Percentiles rank a stretch among this genome's conserved stretches.
Evolutionary conservation across 1,284 basidiomycete genomes (phyloP).

Genomic region (Ustilago tritici): DNA sequence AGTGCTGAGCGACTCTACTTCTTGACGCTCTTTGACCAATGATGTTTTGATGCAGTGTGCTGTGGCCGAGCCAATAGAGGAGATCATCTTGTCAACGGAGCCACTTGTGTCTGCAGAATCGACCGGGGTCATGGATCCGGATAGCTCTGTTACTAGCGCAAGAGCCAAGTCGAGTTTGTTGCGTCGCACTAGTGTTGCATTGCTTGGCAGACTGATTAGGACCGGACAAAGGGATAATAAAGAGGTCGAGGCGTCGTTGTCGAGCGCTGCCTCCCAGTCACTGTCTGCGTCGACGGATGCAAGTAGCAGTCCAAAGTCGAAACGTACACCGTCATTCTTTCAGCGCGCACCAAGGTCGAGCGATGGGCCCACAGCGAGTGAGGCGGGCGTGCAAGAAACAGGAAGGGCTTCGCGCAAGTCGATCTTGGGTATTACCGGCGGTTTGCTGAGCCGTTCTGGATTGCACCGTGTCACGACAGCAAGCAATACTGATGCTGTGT

Average conservation of each 20-base stretch:
- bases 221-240: conserved; percentile 34
- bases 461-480: conserved; percentile 24
- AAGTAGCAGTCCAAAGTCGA: conserved; percentile 43
- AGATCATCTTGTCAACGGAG: conserved; percentile 24
- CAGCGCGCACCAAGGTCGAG: conserved; percentile 42
- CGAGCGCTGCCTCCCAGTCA: conserved; percentile 20
- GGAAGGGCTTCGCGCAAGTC: conserved; percentile 62
- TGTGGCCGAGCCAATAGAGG: conserved; percentile 29
- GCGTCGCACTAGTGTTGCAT: conserved; percentile 39
- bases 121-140: conserved; percentile 5
- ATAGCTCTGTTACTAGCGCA: background rate
- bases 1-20: conserved; percentile 25
- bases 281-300: conserved; percentile 23
- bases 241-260: conserved; percentile 16
- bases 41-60: conserved; percentile 31
- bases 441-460: conserved; percentile 42
- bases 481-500: conserved; percentile 9
- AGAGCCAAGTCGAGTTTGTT: conserved; percentile 28
- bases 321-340: conserved; percentile 57
- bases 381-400: conserved; percentile 28
- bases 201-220: conserved; percentile 35
- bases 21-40: conserved; percentile 29
- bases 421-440: conserved; percentile 54
- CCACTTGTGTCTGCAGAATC: background rate
- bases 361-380: conserved; percentile 21